phyloP scores from a whole-genome alignment of 2,329 filamentous ascomycete species.

The Paracorniculantispora psalliotae region DNA sequence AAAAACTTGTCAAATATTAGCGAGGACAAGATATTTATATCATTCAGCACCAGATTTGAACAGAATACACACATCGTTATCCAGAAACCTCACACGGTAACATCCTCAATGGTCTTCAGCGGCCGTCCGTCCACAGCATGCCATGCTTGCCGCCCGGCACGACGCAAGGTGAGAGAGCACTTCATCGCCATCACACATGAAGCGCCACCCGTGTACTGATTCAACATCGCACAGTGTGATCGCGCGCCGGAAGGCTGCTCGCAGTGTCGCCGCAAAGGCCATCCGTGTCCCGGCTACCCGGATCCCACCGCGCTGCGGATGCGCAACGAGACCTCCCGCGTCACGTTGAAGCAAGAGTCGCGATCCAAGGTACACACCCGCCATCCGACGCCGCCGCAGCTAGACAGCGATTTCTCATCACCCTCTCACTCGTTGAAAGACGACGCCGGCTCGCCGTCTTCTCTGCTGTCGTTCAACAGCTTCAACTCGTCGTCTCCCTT shows the following conservation, averaged over 20 bases:
- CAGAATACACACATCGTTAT: too few relatives aligned
- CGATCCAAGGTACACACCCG: background rate
- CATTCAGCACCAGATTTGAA: too few relatives aligned
- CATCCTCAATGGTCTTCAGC: constrained; percentile 23
- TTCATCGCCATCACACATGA: background rate
- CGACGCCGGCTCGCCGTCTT: background rate
- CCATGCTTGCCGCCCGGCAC: constrained; percentile 22
- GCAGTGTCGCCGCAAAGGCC: constrained; percentile 24
- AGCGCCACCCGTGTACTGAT: background rate
- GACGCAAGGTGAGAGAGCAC: constrained; percentile 20
- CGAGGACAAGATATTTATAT: too few relatives aligned
- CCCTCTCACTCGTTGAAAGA: background rate
- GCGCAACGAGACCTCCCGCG: constrained; percentile 22
- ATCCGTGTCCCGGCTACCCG: constrained; percentile 22
- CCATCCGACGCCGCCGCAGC: constrained; percentile 14
- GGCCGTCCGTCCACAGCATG: constrained; percentile 26
- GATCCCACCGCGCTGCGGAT: constrained; percentile 21
- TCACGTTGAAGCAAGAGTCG: constrained; percentile 12
- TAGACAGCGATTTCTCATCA: constrained; percentile 5
- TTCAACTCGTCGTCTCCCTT: background rate
- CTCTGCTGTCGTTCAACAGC: background rate
- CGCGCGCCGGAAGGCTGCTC: constrained; percentile 21
- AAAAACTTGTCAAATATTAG: too few relatives aligned
- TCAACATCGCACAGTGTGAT: constrained; percentile 20
- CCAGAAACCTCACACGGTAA: too few relatives aligned